These are phyloP conservation scores for Westerdykella sp. DNA, from an alignment of 2,329 filamentous ascomycete species.

Conservation along the genomic window DNA sequence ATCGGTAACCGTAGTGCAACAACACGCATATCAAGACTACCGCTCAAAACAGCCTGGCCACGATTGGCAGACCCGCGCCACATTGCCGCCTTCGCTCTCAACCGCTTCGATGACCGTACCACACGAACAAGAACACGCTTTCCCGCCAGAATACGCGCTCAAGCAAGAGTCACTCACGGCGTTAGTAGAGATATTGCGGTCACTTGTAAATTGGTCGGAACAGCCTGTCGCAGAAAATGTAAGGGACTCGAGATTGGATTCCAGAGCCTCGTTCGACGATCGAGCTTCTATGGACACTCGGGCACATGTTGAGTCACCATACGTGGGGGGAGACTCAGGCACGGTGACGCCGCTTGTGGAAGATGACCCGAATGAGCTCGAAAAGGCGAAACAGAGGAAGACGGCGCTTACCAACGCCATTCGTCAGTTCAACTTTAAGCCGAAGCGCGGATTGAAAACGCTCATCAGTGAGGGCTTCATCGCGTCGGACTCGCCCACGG, in stretches of 20 bases:
- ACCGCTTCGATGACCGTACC: constrained; percentile 62
- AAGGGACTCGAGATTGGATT: constrained; percentile 40
- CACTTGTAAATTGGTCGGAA: constrained; percentile 86
- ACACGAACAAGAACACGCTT: constrained; percentile 58
- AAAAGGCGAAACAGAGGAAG: constrained; percentile 89
- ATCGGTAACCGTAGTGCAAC: constrained; percentile 65
- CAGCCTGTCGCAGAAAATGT: constrained; percentile 52
- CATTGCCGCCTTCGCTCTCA: constrained; percentile 78
- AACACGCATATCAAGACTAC: constrained; percentile 80
- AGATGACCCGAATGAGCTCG: constrained; percentile 89
- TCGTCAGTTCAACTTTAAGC: constrained; percentile 94
- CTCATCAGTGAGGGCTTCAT: constrained; percentile 85
- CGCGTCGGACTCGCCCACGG: constrained; percentile 64
- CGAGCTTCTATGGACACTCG: constrained; percentile 72
- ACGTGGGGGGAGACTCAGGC: constrained; percentile 46
- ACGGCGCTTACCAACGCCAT: constrained; percentile 86
- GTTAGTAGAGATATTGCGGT: constrained; percentile 80
- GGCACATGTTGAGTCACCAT: constrained; percentile 55
- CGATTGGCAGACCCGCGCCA: constrained; percentile 84
- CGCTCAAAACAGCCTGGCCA: constrained; percentile 55
- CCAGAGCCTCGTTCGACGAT: constrained; percentile 52
- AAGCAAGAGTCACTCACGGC: constrained; percentile 87
- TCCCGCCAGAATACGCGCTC: constrained; percentile 83
- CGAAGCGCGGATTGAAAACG: constrained; percentile 84
- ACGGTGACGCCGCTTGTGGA: constrained; percentile 49